A percentile compares a stretch with the other conserved stretches of the same genome.
phyloP scores from a whole-genome alignment of 306 rosid genomes.

The Vicia faba region DNA sequence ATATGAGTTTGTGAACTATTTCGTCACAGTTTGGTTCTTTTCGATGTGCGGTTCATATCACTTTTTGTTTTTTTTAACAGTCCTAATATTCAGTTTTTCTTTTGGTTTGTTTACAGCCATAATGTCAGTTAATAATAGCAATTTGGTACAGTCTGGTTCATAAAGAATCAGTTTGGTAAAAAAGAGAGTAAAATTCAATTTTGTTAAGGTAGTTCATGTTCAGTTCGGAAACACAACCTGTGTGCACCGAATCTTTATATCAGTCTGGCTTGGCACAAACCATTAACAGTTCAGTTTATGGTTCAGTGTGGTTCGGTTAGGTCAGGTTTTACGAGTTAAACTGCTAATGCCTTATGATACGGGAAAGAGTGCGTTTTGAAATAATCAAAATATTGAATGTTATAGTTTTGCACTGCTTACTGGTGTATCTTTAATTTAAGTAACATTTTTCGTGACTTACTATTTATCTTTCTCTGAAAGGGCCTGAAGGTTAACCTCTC shows the following conservation, averaged over 20 bases:
- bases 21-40: neutral
- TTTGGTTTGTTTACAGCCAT: neutral
- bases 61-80: neutral
- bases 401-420: constrained; percentile 4
- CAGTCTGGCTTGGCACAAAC: neutral
- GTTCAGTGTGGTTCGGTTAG: neutral
- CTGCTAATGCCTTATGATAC: neutral
- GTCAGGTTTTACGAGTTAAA: too few relatives aligned
- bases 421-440: neutral
- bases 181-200: neutral
- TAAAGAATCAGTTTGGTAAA: neutral
- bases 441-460: constrained; percentile 2
- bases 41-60: too few relatives aligned
- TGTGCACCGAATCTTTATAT: neutral
- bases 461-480: constrained; percentile 13
- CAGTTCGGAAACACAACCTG: neutral
- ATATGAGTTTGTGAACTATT: neutral
- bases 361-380: constrained; percentile 8
- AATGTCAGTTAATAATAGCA: neutral
- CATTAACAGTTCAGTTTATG: neutral
- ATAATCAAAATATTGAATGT: neutral
- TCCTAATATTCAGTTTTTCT: neutral
- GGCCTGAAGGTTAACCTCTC: constrained; percentile 35
- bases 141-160: neutral
- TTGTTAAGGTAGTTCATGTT: neutral